Conservation (phyloP, 371 early-diverging fungal genomes). For the Lichtheimia corymbifera region DNA sequence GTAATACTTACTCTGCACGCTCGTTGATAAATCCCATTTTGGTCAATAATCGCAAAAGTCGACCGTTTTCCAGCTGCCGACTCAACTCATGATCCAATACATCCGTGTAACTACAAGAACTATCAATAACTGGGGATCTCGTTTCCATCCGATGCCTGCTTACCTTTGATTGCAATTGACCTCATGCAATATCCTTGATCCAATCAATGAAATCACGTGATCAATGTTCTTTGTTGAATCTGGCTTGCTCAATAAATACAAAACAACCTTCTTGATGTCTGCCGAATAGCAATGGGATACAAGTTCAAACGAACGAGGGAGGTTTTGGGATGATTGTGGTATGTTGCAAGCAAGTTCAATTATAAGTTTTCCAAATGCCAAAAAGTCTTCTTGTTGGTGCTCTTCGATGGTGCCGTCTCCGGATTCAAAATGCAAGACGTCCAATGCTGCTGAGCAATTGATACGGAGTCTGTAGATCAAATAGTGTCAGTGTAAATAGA, state of each 20-base stretch:
- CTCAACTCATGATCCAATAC: conserved; percentile 74
- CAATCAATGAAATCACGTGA: conserved; percentile 81
- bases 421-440: conserved; percentile 77
- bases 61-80: conserved; percentile 87
- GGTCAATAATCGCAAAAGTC: conserved; percentile 78
- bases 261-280: conserved; percentile 79
- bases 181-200: conserved; percentile 76
- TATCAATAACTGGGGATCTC: not conserved
- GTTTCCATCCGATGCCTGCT: conserved; percentile 24
- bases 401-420: conserved; percentile 58
- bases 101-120: conserved; percentile 67
- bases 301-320: conserved; percentile 75
- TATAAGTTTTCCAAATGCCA: conserved; percentile 86
- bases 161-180: conserved; percentile 72
- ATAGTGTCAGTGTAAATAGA: not conserved
- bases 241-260: conserved; percentile 81
- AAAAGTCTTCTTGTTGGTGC: conserved; percentile 85
- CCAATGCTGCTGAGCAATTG: conserved; percentile 82
- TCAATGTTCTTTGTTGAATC: conserved; percentile 77
- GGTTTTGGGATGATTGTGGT: conserved; percentile 65
- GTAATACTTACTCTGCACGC: conserved; percentile 78
- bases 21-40: conserved; percentile 95
- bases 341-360: conserved; percentile 80
- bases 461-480: conserved; percentile 68
- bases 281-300: conserved; percentile 74